Percentiles rank a stretch among this genome's conserved stretches.
phyloP scores from a whole-genome alignment of 1,284 basidiomycete genomes.

The Apiotrichum sp. region DNA sequence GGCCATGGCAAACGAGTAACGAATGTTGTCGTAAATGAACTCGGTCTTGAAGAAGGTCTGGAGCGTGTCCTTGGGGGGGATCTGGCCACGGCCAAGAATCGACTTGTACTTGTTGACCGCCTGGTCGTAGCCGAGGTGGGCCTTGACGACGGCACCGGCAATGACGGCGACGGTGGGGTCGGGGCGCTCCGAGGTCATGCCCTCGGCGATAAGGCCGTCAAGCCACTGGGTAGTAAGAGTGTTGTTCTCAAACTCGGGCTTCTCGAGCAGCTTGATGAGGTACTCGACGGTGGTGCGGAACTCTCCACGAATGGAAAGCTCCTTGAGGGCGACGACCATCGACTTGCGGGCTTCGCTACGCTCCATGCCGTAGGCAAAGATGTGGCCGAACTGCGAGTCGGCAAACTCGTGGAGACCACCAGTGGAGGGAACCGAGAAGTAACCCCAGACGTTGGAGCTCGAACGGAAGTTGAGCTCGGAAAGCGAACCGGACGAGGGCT shows the following conservation, averaged over 20 bases:
- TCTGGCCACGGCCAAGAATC: conserved; percentile 92
- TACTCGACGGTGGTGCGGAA: conserved; percentile 99
- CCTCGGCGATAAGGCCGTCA: conserved; percentile 87
- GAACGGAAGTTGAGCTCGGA: conserved; percentile 99
- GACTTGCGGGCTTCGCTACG: conserved; percentile 94
- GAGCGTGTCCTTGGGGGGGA: conserved; percentile 86
- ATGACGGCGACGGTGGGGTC: conserved; percentile 88
- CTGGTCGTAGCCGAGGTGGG: conserved; percentile 79
- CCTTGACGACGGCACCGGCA: conserved; percentile 95
- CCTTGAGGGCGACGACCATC: conserved; percentile 99
- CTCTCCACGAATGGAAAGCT: conserved; percentile 96
- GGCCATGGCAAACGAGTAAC: conserved; percentile 93
- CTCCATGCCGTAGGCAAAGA: conserved; percentile 98
- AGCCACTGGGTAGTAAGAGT: conserved; percentile 99
- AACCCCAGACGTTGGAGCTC: conserved; percentile 98
- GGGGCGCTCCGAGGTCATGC: conserved; percentile 93
- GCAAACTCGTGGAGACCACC: conserved; percentile 99
- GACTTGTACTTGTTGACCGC: conserved; percentile 92
- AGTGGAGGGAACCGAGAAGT: conserved; percentile 93
- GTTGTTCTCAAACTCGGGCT: conserved; percentile 94
- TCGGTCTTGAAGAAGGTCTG: conserved; percentile 97
- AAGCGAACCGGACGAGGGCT: conserved; percentile 92
- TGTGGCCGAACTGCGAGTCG: conserved; percentile 97
- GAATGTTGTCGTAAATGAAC: conserved; percentile 94
- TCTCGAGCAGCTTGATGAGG: conserved; percentile 93